phyloP scores from a whole-genome alignment of 257 asterid species.

The Avicennia marina region DNA sequence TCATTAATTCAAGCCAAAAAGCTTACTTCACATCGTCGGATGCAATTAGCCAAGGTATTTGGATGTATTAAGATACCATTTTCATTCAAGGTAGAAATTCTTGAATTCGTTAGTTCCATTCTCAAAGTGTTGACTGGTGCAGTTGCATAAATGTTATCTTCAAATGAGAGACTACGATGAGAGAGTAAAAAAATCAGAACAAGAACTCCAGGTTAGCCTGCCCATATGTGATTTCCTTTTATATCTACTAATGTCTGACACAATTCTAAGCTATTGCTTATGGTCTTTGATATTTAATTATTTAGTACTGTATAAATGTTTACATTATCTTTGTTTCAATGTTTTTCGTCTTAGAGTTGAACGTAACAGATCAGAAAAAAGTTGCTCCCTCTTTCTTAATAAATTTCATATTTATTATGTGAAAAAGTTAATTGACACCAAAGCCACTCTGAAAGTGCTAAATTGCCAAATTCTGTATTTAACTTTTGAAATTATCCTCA shows the following conservation, averaged over 20 bases:
- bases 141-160: slow-evolving; percentile 60
- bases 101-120: slow-evolving; percentile 11
- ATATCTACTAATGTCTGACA: too few species aligned
- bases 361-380: background rate
- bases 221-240: background rate
- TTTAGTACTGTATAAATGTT: background rate
- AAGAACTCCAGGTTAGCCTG: slow-evolving; percentile 67
- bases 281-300: too few species aligned
- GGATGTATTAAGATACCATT: slow-evolving; percentile 1
- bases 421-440: too few species aligned
- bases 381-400: background rate
- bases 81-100: slow-evolving; percentile 9
- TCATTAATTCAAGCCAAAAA: slow-evolving; percentile 50
- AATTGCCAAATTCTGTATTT: too few species aligned
- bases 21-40: slow-evolving; percentile 48
- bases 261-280: too few species aligned
- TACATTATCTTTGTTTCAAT: background rate
- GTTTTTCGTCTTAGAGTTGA: background rate
- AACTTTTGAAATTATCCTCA: too few species aligned
- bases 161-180: slow-evolving; percentile 62
- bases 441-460: too few species aligned
- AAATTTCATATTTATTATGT: background rate
- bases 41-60: slow-evolving; percentile 64
- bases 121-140: slow-evolving; percentile 26
- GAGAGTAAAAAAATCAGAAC: slow-evolving; percentile 57